Percentiles rank a stretch among this genome's conserved stretches.
These are phyloP conservation scores for Pharus latifolius DNA, from an alignment of 176 grass and related monocot genomes.

Conservation along the genomic window DNA sequence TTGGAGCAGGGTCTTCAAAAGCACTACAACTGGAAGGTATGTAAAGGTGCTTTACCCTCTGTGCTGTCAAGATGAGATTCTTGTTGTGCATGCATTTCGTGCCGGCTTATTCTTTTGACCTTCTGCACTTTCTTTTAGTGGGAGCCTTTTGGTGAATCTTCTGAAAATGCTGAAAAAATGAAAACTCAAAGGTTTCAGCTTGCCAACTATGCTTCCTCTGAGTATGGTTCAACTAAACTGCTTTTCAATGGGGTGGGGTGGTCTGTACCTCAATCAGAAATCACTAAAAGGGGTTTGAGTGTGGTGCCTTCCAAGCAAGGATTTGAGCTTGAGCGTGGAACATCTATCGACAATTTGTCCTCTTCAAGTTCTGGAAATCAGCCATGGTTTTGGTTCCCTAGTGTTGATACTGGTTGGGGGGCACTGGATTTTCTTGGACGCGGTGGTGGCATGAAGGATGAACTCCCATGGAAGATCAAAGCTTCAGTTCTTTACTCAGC, in stretches of 20 bases:
- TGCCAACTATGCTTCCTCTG: conserved; percentile 29
- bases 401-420: conserved; percentile 49
- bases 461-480: conserved; percentile 71
- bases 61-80: background rate
- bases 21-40: conserved; percentile 85
- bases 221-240: conserved; percentile 43
- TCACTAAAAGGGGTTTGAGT: conserved; percentile 38
- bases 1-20: conserved; percentile 84
- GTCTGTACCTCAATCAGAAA: conserved; percentile 62
- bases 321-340: conserved; percentile 29
- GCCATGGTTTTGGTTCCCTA: conserved; percentile 93
- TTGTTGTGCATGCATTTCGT: background rate
- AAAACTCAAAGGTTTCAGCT: conserved; percentile 44
- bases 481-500: conserved; percentile 65
- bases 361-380: conserved; percentile 37
- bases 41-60: background rate
- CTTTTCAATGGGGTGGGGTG: conserved; percentile 60
- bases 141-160: conserved; percentile 47
- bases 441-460: conserved; percentile 46
- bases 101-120: conserved; percentile 9
- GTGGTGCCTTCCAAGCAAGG: conserved; percentile 25
- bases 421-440: conserved; percentile 67
- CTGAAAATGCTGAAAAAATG: conserved; percentile 31
- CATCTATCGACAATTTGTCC: conserved; percentile 25
- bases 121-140: conserved; percentile 37